Conservation (phyloP, 2,329 filamentous ascomycete genomes). For the Sporothrix dimorphospora region DNA sequence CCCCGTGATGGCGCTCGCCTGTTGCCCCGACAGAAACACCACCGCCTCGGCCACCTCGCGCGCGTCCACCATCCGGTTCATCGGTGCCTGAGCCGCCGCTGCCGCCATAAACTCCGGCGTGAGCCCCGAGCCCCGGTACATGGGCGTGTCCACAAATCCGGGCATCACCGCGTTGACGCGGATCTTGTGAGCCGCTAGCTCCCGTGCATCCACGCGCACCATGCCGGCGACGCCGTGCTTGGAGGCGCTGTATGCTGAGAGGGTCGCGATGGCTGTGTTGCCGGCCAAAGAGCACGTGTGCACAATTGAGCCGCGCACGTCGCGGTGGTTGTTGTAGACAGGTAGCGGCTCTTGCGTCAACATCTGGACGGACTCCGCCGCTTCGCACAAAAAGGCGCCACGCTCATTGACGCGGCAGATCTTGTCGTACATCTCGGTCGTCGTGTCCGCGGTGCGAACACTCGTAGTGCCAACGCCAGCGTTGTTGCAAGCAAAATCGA, state of each 20-base stretch:
- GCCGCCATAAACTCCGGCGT: not conserved
- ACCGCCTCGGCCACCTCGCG: not conserved
- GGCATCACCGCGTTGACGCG: not conserved
- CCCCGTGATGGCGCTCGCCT: not conserved
- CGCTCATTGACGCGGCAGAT: not conserved
- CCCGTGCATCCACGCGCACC: not conserved
- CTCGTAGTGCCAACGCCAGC: not conserved
- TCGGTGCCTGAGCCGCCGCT: not conserved
- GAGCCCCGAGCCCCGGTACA: not conserved
- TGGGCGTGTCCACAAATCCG: not conserved
- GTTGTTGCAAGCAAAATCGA: not conserved
- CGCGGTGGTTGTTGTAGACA: not conserved
- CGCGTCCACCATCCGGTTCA: not conserved
- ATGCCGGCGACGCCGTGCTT: not conserved
- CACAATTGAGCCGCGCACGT: not conserved
- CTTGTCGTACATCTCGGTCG: not conserved
- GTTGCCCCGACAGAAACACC: not conserved
- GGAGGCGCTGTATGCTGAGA: not conserved
- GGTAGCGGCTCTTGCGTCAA: not conserved
- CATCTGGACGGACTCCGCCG: not conserved
- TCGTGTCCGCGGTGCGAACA: not conserved
- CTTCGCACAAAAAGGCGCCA: not conserved
- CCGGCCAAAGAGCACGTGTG: not conserved
- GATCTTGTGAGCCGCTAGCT: not conserved
- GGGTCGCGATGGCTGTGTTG: not conserved